Evolutionary conservation across 805 yeast species (phyloP).

Genomic region (Yamadazyma ubonensis): DNA sequence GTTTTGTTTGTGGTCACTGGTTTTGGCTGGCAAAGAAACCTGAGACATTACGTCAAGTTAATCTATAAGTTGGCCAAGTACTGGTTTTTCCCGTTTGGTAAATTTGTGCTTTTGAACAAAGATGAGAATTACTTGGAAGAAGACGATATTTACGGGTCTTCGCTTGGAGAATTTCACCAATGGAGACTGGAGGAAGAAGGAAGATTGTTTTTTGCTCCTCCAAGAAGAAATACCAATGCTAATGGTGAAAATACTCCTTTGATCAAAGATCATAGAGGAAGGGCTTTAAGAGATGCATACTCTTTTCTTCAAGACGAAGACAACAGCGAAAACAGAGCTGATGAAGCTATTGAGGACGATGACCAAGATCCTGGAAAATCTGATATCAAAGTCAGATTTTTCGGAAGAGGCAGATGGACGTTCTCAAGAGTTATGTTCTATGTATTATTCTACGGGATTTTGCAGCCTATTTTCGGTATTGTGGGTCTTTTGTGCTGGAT

Average conservation of each 20-base stretch:
- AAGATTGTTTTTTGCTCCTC: constrained; percentile 76
- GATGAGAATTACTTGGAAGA: constrained; percentile 82
- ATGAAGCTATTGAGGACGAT: constrained; percentile 19
- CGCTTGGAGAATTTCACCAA: constrained; percentile 76
- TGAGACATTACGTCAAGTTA: constrained; percentile 61
- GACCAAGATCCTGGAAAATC: constrained; percentile 16
- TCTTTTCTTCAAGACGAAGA: constrained; percentile 25
- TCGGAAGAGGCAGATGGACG: constrained; percentile 93
- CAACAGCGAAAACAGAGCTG: constrained; percentile 15
- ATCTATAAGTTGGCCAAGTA: constrained; percentile 66
- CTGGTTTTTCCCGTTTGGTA: constrained; percentile 84
- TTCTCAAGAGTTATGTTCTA: constrained; percentile 78
- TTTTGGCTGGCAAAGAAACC: constrained; percentile 46
- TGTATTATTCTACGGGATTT: constrained; percentile 59
- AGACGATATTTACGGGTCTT: constrained; percentile 86
- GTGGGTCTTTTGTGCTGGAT: constrained; percentile 73
- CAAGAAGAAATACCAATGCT: constrained; percentile 38
- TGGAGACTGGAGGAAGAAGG: constrained; percentile 86
- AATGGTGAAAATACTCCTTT: constrained; percentile 36
- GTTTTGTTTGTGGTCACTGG: constrained; percentile 43
- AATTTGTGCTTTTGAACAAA: constrained; percentile 70
- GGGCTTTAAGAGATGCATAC: constrained; percentile 39
- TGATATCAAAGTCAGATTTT: constrained; percentile 55
- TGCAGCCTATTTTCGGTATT: constrained; percentile 63
- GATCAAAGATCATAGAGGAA: constrained; percentile 43